Evolutionary conservation across 23 red algal genomes (phyloP), one percentile per base, ranked within the genome.

Genomic region (Gracilaria caudata): DNA sequence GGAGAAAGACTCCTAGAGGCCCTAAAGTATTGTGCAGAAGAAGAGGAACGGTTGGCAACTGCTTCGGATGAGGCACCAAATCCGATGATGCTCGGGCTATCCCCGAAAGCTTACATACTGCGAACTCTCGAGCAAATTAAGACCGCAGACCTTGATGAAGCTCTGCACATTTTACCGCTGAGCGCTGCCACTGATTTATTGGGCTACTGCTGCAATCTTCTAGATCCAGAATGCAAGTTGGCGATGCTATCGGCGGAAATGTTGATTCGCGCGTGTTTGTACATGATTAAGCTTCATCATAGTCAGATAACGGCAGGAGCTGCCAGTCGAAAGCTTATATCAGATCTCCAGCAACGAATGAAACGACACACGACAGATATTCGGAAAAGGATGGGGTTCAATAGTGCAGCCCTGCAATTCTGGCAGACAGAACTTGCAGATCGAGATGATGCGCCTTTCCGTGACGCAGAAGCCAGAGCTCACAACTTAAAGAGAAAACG

Each of bases 1-100:
- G 73, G 85, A 20, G 96, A 98, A 68, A 26, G 57, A 32, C 72
- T 98, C n/a, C 40, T 98, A 20, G 96, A 95, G 41, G 83, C 87
- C 41, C 72, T 98, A 35, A 32, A 86, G 21, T 51, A 71, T 11
- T 84, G 76, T 19, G 88, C 84, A 51, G 78, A 66, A 34, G 92
- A 94, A 66, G 34, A 86, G 46, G 76, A 74, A 43, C 74, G 89
- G 20, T 46, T 56, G 8, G 81, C 59, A 24, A 70, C 44, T 21
- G 92, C 51, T 26, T 46, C 81, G 20, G 60, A 64, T 41, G 81
- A 86, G 75, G 33, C 47, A 11, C 79, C 72, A 33, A 79, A 64
- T 40, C 58, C 73, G 9, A 73, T 73, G 60, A 77, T 94, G 71
- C 47, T 93, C 13, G 90, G 92, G 45, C 63, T 86, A 12, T 65